phyloP scores from a whole-genome alignment of 108 stramenopile species.

The Cyclotella sp. region DNA sequence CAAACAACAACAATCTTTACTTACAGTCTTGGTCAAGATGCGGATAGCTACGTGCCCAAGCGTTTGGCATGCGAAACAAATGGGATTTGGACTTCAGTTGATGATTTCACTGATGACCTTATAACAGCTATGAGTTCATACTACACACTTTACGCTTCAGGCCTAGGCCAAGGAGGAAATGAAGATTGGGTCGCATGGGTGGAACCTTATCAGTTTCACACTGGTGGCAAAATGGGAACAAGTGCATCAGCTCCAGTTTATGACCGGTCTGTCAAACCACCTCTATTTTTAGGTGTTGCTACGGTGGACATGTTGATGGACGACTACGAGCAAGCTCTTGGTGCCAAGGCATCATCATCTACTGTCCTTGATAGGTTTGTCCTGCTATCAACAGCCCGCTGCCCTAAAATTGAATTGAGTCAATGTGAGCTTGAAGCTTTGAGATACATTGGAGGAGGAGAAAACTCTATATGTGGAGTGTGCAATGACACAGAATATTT shows the following conservation, averaged over 20 bases:
- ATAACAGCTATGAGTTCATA: constrained; percentile 55
- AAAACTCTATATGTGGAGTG: constrained; percentile 36
- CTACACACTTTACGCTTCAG: constrained; percentile 61
- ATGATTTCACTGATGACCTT: constrained; percentile 34
- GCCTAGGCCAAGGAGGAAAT: constrained; percentile 56
- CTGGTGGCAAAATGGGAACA: constrained; percentile 47
- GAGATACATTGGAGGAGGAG: constrained; percentile 32
- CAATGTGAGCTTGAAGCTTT: constrained; percentile 41
- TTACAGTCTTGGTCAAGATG: constrained; percentile 47
- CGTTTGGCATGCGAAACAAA: constrained; percentile 51
- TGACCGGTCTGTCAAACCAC: constrained; percentile 44
- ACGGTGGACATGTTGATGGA: constrained; percentile 31
- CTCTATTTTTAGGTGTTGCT: constrained; percentile 41
- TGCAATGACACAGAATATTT: constrained; percentile 31
- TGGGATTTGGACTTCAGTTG: constrained; percentile 58
- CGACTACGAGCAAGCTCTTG: constrained; percentile 28
- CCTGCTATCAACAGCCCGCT: constrained; percentile 39
- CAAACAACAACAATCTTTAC: constrained; percentile 51
- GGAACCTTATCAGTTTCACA: constrained; percentile 56
- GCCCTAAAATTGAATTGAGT: constrained; percentile 45
- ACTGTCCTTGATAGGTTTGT: constrained; percentile 45
- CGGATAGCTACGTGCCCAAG: constrained; percentile 42
- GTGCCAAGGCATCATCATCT: constrained; percentile 27
- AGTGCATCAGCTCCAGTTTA: constrained; percentile 70
- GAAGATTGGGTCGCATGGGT: constrained; percentile 64